Evolutionary conservation across 2,329 filamentous ascomycete genomes (phyloP).

Genomic region (Pyrenochaeta sp.): DNA sequence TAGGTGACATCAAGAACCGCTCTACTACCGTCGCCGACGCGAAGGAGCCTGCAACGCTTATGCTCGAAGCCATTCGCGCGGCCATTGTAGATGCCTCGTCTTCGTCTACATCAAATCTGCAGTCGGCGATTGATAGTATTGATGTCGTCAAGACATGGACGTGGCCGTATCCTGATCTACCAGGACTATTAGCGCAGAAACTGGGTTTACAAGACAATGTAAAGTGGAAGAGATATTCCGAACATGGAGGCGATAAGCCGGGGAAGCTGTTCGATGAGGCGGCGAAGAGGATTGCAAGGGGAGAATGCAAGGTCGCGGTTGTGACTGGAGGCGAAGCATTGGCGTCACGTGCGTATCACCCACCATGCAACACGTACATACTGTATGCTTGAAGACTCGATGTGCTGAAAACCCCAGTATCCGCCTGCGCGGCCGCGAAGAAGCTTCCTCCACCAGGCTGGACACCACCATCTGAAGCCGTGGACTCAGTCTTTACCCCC

Average conservation of each 20-base stretch:
- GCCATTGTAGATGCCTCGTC: slow-evolving; percentile 62
- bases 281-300: slow-evolving; percentile 63
- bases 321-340: slow-evolving; percentile 72
- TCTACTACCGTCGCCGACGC: slow-evolving; percentile 61
- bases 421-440: slow-evolving; percentile 60
- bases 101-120: slow-evolving; percentile 47
- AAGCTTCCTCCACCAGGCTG: slow-evolving; percentile 68
- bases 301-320: slow-evolving; percentile 65
- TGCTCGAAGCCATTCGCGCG: slow-evolving; percentile 62
- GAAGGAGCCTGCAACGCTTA: slow-evolving; percentile 67
- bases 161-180: slow-evolving; percentile 70
- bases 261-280: slow-evolving; percentile 70
- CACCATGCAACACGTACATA: not conserved
- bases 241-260: slow-evolving; percentile 71
- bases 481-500: slow-evolving; percentile 60
- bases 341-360: slow-evolving; percentile 60
- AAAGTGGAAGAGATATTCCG: slow-evolving; percentile 60
- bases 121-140: slow-evolving; percentile 64
- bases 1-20: slow-evolving; percentile 69
- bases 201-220: slow-evolving; percentile 58
- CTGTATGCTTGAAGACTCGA: not conserved
- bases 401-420: slow-evolving; percentile 47
- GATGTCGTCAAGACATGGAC: slow-evolving; percentile 71
- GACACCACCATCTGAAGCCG: slow-evolving; percentile 59
- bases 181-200: slow-evolving; percentile 60